Evolutionary conservation across 2,329 filamentous ascomycete species (phyloP).

Genomic region (Pseudocercospora musae): DNA sequence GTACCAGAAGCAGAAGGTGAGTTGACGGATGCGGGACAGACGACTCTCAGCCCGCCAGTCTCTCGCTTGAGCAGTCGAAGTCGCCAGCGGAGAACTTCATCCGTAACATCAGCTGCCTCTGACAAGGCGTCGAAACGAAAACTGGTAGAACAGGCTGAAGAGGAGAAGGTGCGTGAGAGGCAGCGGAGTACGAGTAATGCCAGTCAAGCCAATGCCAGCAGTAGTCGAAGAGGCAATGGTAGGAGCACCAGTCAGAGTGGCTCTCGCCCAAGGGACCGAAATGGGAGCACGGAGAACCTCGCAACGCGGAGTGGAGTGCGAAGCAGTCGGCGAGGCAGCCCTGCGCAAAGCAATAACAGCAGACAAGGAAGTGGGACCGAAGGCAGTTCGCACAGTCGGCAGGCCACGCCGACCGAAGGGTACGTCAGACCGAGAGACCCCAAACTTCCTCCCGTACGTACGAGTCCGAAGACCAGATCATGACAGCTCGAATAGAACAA

Average conservation of each 20-base stretch:
- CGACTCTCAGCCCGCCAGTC: conserved; percentile 18
- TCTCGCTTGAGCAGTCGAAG: conserved; percentile 31
- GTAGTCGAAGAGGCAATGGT: conserved; percentile 6
- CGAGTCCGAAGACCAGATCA: neutral
- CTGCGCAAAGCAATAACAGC: neutral
- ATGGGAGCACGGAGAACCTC: neutral
- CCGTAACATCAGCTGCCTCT: conserved; percentile 21
- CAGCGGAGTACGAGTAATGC: conserved; percentile 21
- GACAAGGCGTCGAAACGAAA: conserved; percentile 36
- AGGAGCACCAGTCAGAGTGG: neutral
- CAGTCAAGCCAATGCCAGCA: conserved; percentile 7
- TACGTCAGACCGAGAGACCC: conserved; percentile 24
- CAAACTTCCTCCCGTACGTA: neutral
- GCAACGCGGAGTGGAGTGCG: neutral
- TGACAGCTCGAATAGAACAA: conserved; percentile 1
- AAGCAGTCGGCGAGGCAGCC: neutral
- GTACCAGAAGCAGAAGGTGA: conserved; percentile 31
- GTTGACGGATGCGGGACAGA: conserved; percentile 12
- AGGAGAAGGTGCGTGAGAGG: conserved; percentile 27
- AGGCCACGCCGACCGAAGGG: conserved; percentile 31
- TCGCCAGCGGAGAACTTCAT: conserved; percentile 21
- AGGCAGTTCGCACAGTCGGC: conserved; percentile 24
- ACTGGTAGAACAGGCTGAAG: conserved; percentile 34
- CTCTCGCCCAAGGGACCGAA: neutral
- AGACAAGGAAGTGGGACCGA: conserved; percentile 7